Base-by-base conservation (phyloP, 129 eudicot genomes). In the Flaveria robusta region DNA sequence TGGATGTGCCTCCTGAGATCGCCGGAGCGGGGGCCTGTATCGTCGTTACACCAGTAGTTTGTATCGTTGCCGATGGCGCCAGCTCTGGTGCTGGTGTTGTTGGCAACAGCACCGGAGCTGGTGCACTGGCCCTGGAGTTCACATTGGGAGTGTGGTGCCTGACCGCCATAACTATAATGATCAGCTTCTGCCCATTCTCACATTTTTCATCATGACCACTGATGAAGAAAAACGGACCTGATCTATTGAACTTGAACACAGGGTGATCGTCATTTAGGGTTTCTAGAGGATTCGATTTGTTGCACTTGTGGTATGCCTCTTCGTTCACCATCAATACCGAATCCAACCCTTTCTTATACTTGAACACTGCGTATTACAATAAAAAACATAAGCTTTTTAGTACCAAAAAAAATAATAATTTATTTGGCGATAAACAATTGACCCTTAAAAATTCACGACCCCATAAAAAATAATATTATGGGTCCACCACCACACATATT, bases 141-240 rank as follows among this genome's bases (percentile, higher is more conserved):
- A 20, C 67, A 8, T 11, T 34, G 24, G 5, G 71, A 45, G 26
- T 7, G 56, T 23, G 46, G 66, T 68, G 42, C 27, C 80, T 77
- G 0, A 75, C 77, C 15, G 88, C 80, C 77, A 88, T 63, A 68
- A 91, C 92, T 8, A 84, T 63, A 8, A 85, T 66, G 37, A 58
- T 50, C 16, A 91, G 58, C 72, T 85, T 91, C 51, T 89, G 74
- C 18, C 97, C 96, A 3, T 81, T 82, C 45, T 85, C 76, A 46
- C 97, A 91, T 47, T 80, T 77, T 10, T 83, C 75, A 9, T 42
- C 77, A 1, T 83, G 80, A 1, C 97, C 97, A 20, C 96, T 91
- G 41, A 91, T 88, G 82, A 91, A 91, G 73, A 75, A 88, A 13
- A 85, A 89, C 0, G 86, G 89, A 22, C 97, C 96, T 0, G 96